Evolutionary conservation across 139 green algal genomes (phyloP).

Genomic region (Micractinium conductrix): DNA sequence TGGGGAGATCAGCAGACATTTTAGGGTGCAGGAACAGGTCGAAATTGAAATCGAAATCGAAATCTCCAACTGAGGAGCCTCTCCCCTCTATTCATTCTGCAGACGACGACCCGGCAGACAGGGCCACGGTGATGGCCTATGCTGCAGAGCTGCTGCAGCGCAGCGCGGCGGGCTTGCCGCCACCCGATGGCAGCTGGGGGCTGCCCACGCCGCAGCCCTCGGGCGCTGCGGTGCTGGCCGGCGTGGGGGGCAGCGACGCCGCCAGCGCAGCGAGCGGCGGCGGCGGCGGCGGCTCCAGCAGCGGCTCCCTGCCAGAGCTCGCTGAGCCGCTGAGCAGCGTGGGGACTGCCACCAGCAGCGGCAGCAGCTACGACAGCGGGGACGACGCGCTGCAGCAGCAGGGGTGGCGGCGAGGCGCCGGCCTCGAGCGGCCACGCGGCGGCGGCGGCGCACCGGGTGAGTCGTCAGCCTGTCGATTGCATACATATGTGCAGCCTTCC

Average conservation of each 20-base stretch:
- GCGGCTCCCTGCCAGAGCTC: background rate
- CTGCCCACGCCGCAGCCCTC: background rate
- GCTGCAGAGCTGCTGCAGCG: slow-evolving; percentile 50
- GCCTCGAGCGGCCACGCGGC: background rate
- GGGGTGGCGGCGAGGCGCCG: background rate
- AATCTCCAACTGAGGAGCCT: no score
- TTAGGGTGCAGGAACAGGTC: no score
- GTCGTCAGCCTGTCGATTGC: no score
- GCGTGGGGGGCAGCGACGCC: background rate
- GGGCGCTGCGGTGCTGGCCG: background rate
- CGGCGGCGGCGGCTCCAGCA: background rate
- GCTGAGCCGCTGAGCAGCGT: background rate
- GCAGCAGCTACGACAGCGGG: background rate
- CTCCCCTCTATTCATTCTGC: no score
- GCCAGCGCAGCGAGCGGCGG: background rate
- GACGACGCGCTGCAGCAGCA: background rate
- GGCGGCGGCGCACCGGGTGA: background rate
- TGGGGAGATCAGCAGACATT: no score
- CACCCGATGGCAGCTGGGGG: background rate
- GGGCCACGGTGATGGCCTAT: slow-evolving; percentile 59
- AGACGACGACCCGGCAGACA: slow-evolving; percentile 76
- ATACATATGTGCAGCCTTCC: no score
- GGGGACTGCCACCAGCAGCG: background rate
- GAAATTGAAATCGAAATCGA: no score
- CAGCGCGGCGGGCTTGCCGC: background rate